Evolutionary conservation across 2,329 filamentous ascomycete species (phyloP).

Genomic region (Aspergillus piperis): DNA sequence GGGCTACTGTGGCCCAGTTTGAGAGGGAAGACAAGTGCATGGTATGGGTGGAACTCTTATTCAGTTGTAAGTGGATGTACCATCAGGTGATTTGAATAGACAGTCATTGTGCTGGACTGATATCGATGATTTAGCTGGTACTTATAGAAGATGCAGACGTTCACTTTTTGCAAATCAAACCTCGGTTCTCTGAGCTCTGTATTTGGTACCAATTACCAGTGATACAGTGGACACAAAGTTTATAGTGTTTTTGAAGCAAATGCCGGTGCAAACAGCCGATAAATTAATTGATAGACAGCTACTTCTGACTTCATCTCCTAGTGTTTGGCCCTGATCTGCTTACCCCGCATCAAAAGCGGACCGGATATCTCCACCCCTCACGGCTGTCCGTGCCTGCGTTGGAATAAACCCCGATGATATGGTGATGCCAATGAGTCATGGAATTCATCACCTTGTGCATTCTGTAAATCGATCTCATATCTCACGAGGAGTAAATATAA

Average conservation of each 20-base stretch:
- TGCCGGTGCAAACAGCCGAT: neutral
- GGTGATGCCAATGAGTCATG: neutral
- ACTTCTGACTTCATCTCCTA: no score
- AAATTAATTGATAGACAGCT: no score
- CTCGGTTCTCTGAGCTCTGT: neutral
- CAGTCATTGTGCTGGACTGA: neutral
- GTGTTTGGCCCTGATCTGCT: neutral
- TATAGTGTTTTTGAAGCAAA: neutral
- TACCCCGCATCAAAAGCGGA: neutral
- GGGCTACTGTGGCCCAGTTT: neutral
- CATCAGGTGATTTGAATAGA: no score
- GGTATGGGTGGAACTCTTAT: neutral
- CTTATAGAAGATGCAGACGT: neutral
- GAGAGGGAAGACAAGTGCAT: neutral
- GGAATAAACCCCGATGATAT: neutral
- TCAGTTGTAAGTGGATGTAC: no score
- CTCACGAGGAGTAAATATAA: constrained; percentile 35
- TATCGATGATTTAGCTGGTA: neutral
- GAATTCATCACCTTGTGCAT: no score
- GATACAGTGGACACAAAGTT: neutral
- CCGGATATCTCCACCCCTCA: neutral
- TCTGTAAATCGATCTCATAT: neutral
- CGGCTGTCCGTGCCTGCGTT: neutral
- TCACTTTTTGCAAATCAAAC: neutral
- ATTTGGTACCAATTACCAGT: neutral